phyloP scores from a whole-genome alignment of 345 rosid genomes.

The Lumnitzera littorea region DNA sequence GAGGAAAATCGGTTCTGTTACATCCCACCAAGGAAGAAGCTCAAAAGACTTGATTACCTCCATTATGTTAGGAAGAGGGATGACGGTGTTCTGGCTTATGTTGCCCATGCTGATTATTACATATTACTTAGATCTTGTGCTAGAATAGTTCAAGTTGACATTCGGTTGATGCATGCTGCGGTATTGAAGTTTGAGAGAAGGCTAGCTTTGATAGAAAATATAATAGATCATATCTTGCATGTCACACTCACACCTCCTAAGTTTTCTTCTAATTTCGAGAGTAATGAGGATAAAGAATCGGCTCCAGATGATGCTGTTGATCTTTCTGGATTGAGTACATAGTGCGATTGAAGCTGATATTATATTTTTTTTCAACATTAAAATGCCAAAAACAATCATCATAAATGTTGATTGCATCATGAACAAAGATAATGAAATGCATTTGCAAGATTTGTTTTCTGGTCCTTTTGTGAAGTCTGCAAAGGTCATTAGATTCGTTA shows the following conservation, averaged over 20 bases:
- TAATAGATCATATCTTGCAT: slow-evolving; percentile 48
- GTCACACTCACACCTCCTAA: slow-evolving; percentile 29
- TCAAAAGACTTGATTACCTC: slow-evolving; percentile 53
- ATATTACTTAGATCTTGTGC: slow-evolving; percentile 66
- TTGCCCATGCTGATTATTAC: slow-evolving; percentile 80
- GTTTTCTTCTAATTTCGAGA: slow-evolving; percentile 38
- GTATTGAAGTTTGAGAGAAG: slow-evolving; percentile 71
- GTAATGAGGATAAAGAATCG: slow-evolving; percentile 15
- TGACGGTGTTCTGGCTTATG: slow-evolving; percentile 41
- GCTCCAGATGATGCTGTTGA: slow-evolving; percentile 13
- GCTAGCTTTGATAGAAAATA: slow-evolving; percentile 68
- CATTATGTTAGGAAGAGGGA: slow-evolving; percentile 56
- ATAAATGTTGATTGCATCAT: too few species aligned
- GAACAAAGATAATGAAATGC: too few species aligned
- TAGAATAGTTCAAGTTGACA: slow-evolving; percentile 46
- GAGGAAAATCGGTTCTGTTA: slow-evolving; percentile 58
- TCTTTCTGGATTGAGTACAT: slow-evolving; percentile 18
- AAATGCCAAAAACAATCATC: too few species aligned
- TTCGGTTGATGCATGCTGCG: slow-evolving; percentile 55
- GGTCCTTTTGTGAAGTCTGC: too few species aligned
- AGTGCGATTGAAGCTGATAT: not conserved
- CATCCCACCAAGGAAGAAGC: slow-evolving; percentile 59
- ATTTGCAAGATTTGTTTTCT: too few species aligned
- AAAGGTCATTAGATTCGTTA: too few species aligned
- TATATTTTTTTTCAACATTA: too few species aligned